Conservation (phyloP, 805 yeast species). For the Schwanniomyces sp. region DNA sequence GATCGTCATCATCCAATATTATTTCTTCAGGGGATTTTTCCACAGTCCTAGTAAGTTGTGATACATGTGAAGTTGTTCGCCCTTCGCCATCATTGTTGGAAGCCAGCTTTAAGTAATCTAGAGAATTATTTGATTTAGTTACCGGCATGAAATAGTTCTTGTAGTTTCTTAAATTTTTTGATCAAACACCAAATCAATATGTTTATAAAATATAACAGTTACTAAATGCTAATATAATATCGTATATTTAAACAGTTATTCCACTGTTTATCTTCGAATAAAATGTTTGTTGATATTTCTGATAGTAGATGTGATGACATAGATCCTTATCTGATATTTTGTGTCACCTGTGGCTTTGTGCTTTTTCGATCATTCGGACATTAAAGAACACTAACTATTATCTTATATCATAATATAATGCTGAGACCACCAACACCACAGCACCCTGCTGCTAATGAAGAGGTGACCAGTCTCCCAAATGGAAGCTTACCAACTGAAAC, state of each 20-base stretch:
- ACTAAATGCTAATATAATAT: too few relatives aligned
- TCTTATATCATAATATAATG: conserved; percentile 5
- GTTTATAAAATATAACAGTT: too few relatives aligned
- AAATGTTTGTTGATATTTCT: background rate
- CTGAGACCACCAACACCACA: conserved; percentile 32
- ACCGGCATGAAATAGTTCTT: background rate
- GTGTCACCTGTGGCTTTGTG: background rate
- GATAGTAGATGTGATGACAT: background rate
- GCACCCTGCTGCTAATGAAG: conserved; percentile 36
- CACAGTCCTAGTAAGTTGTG: background rate
- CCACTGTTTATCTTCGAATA: background rate
- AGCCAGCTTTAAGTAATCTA: background rate
- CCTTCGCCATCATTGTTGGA: background rate
- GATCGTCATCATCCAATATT: background rate
- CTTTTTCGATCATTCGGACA: conserved; percentile 5
- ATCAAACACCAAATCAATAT: too few relatives aligned
- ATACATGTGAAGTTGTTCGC: background rate
- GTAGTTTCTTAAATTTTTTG: background rate
- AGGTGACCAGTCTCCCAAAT: conserved; percentile 25
- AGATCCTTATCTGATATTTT: conserved; percentile 3
- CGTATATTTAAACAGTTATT: background rate
- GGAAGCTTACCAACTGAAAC: conserved; percentile 18
- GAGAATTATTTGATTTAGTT: background rate
- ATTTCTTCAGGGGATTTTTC: background rate
- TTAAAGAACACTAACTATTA: background rate